A percentile compares a stretch with the other conserved stretches of the same genome.
Conservation (phyloP, 495 filamentous ascomycete genomes). For the Aspergillus asperescens region DNA sequence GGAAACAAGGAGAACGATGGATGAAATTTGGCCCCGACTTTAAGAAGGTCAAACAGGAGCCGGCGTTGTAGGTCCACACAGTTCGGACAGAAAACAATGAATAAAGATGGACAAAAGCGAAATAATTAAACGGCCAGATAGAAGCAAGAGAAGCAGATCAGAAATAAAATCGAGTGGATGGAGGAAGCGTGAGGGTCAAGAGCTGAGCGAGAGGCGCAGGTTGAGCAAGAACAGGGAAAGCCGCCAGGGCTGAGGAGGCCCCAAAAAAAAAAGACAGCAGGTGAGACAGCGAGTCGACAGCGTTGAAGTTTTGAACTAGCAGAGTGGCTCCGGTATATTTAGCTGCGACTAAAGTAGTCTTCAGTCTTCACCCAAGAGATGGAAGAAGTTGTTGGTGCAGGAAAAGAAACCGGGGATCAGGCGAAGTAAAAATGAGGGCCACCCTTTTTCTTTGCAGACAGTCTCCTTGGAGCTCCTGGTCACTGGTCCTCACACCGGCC, state of each 20-base stretch:
- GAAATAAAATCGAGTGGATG: conserved; percentile 9
- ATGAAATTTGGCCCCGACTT: conserved; percentile 7
- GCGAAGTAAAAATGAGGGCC: not conserved
- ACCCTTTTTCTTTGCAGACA: not conserved
- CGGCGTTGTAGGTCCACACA: conserved; percentile 10
- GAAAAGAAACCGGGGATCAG: conserved; percentile 1
- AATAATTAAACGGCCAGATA: conserved; percentile 7
- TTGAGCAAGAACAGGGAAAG: conserved; percentile 30
- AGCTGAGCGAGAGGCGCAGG: conserved; percentile 17
- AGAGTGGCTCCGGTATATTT: conserved; percentile 8
- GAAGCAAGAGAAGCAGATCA: conserved; percentile 7
- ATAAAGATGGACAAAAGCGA: conserved; percentile 10
- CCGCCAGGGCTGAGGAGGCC: conserved; percentile 34
- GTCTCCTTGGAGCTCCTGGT: too few species aligned
- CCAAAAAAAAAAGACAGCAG: conserved; percentile 10
- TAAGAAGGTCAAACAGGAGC: conserved; percentile 14
- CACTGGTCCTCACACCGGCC: too few species aligned
- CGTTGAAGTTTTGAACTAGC: not conserved
- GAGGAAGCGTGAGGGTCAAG: not conserved
- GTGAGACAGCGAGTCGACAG: too few species aligned
- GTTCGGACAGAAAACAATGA: conserved; percentile 3
- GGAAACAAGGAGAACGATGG: conserved; percentile 21
- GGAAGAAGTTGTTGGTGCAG: not conserved
- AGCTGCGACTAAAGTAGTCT: not conserved
- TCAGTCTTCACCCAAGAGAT: not conserved